Evolutionary conservation across 352 stramenopile species (phyloP), one percentile per base, ranked within the genome.

Genomic region (Thraustochytrium striatum): DNA sequence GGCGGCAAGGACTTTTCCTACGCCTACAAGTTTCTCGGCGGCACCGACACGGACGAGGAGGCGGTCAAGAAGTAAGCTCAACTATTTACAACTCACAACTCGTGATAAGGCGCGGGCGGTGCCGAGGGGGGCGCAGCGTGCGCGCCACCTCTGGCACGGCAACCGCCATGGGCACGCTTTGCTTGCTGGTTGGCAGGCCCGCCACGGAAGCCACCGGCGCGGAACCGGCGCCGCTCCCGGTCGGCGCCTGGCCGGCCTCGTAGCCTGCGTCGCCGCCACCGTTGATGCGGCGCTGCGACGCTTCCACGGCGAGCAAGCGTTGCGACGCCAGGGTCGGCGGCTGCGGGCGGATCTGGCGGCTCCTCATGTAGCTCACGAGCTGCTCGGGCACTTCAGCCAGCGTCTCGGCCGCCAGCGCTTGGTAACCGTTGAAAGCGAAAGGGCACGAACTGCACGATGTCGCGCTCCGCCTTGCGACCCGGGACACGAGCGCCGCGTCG

Each of bases 401-500:
- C 9, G 79, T 57, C 50, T 80, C 70, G 35, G 28, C 28, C 30
- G 70, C 70, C 41, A 80, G 38, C n/a, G 55, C 52, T 25, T 32
- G 39, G 65, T 75, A 80, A 7, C 52, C 35, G 57, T 75, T 52
- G 8, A 58, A 3, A 32, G 5, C n/a, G 41, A 80, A 93, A 91
- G 38, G 87, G 61, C 11, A 94, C 88, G 83, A 93, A 94, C 79
- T 94, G 89, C 44, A 90, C 89, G 81, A 93, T 91, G 80, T 94
- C 89, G 9, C 87, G 69, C 19, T 44, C 13, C 3, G 61, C 79
- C 38, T 75, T 68, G 52, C 87, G 81, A 32, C 91, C 84, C 11
- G 69, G 39, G 30, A 30, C 50, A 16, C 36, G 33, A 81, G 38
- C 16, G 47, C 25, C 19, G 19, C 79, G n/a, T 86, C 82, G 75